Percentiles rank a stretch among this genome's conserved stretches.
phyloP scores from a whole-genome alignment of 495 filamentous ascomycete species.

The Terfezia claveryi region DNA sequence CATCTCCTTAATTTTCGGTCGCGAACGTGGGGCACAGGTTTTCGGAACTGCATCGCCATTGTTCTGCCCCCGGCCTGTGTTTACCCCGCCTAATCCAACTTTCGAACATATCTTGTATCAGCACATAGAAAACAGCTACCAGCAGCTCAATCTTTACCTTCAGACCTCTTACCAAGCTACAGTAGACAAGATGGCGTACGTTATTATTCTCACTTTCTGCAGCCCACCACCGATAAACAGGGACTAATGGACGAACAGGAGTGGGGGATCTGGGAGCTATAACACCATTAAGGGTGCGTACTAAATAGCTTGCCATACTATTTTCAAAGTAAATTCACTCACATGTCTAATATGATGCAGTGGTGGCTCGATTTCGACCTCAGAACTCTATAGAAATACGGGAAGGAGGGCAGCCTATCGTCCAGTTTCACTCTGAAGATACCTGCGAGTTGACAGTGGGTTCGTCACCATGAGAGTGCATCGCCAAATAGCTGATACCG shows the following conservation, averaged over 20 bases:
- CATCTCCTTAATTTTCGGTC: no score
- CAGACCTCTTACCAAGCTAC: no score
- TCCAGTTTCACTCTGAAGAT: constrained; percentile 67
- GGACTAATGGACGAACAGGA: constrained; percentile 12
- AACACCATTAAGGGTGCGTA: constrained; percentile 51
- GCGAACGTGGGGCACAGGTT: no score
- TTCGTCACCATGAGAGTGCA: constrained; percentile 7
- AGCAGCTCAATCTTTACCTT: no score
- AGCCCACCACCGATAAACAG: background rate
- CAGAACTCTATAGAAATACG: constrained; percentile 83
- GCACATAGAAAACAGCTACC: no score
- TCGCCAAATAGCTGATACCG: constrained; percentile 5
- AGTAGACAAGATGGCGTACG: background rate
- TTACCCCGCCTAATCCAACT: no score
- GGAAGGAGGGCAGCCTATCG: constrained; percentile 77
- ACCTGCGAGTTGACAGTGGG: constrained; percentile 71
- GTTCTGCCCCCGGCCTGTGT: no score
- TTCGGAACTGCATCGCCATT: no score
- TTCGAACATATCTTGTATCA: no score
- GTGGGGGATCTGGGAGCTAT: constrained; percentile 27
- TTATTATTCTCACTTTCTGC: background rate
- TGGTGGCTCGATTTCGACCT: constrained; percentile 91
- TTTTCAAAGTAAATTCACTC: background rate
- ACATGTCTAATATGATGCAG: constrained; percentile 18
- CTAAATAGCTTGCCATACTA: no score